Base-by-base conservation (phyloP, 192 early-diverging fungal genomes). In the Podila verticillata region DNA sequence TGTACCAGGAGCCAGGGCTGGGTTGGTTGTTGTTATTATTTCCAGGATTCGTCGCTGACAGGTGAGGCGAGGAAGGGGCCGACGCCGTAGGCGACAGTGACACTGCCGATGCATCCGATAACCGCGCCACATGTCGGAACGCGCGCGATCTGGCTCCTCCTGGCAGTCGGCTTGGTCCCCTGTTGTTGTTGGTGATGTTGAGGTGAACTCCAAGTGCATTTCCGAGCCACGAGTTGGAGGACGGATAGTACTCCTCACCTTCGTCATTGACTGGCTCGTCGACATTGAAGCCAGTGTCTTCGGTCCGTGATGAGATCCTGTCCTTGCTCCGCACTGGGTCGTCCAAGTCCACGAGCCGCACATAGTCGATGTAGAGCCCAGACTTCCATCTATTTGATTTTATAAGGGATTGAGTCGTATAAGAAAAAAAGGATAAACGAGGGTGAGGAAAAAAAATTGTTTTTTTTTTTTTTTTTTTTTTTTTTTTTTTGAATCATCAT, bases 161-260 rank as follows among this genome's bases (percentile, higher is more conserved):
- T 22, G 74, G 68, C 39, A 12, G 13, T 44, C 39, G 39, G 10
- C 39, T 39, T 39, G 36, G 10, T 44, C 39, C 39, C 0, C 39
- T 44, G 39, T 44, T 12, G 48, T 61, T 70, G 7, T 35, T 24
- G 10, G 48, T 36, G 6, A 59, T 5, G 17, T 28, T 35, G 5
- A 66, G 59, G 7, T 24, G 56, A 29, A 69, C 47, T 3, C 73
- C 66, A 20, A 66, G 31, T 17, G 22, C 28, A 22, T 47, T 66
- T n/a, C 63, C 69, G 5, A 68, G 20, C 75, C 63, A 44, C 12
- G 39, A 44, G 39, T 39, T n/a, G 2, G 63, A 44, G 0, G 49
- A 54, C 0, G 67, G 69, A 36, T 80, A 80, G 39, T 80, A 72
- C 47, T 80, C 70, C 34, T 80, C 77, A 7, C 77, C 77, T 20